Conservation (phyloP, 2,329 filamentous ascomycete species). For the Fusarium verrucosum region DNA sequence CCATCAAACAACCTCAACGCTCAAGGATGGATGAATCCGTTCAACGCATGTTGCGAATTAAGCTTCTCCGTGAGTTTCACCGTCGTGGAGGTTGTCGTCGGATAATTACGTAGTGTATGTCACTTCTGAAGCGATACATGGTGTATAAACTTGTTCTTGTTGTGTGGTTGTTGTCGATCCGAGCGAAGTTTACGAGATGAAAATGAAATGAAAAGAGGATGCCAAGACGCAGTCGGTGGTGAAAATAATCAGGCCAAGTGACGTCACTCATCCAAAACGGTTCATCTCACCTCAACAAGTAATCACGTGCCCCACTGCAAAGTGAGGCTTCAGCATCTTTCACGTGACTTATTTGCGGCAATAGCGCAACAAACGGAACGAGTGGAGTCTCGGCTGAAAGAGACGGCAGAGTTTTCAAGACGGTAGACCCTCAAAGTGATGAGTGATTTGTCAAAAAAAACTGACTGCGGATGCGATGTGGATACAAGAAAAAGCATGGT, state of each 20-base stretch:
- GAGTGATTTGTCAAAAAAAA: conserved; percentile 22
- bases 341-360: conserved; percentile 27
- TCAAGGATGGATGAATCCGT: conserved; percentile 20
- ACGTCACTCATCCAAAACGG: conserved; percentile 13
- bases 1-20: conserved; percentile 34
- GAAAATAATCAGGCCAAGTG: neutral
- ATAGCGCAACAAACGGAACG: neutral
- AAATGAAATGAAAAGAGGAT: too few relatives aligned
- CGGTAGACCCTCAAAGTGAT: neutral
- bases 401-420: conserved; percentile 25
- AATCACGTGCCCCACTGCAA: conserved; percentile 14
- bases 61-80: conserved; percentile 18
- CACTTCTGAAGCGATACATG: neutral
- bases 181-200: conserved; percentile 1
- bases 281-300: accelerated
- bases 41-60: conserved; percentile 10
- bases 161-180: neutral
- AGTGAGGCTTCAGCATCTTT: neutral
- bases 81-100: neutral
- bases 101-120: neutral
- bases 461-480: conserved; percentile 5
- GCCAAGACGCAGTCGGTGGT: conserved; percentile 3
- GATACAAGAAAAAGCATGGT: conserved; percentile 8
- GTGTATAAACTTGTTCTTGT: neutral
- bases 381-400: conserved; percentile 8